phyloP scores from a whole-genome alignment of 192 early-diverging fungal genomes.

The Gamsiella multidivaricata region DNA sequence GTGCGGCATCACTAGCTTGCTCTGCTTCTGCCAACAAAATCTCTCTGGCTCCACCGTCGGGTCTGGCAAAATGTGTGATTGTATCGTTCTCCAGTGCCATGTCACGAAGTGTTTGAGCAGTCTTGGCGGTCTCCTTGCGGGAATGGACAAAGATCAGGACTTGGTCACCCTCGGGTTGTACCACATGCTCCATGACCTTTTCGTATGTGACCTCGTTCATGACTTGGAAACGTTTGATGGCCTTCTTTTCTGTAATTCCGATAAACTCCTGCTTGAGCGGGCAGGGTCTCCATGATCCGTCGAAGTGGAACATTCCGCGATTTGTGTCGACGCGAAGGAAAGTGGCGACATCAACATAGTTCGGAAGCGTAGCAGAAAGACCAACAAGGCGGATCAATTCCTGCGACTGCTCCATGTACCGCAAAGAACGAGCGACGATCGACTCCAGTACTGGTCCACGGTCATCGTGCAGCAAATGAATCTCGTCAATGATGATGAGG shows the following conservation, averaged over 20 bases:
- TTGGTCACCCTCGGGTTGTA: slow-evolving; percentile 79
- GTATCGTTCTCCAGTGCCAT: slow-evolving; percentile 93
- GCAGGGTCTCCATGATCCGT: slow-evolving; percentile 91
- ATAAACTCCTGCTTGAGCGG: slow-evolving; percentile 97
- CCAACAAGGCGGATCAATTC: slow-evolving; percentile 92
- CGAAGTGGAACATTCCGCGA: slow-evolving; percentile 92
- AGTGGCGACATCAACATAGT: slow-evolving; percentile 94
- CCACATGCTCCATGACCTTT: slow-evolving; percentile 89
- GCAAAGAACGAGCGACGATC: slow-evolving; percentile 88
- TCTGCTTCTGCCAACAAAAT: slow-evolving; percentile 84
- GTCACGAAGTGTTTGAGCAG: slow-evolving; percentile 91
- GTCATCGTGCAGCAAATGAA: slow-evolving; percentile 96
- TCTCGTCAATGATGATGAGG: slow-evolving; percentile 96
- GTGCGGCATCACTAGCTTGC: slow-evolving; percentile 82
- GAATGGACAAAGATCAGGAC: slow-evolving; percentile 97
- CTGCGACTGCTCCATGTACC: slow-evolving; percentile 90
- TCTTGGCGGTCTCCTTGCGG: slow-evolving; percentile 96
- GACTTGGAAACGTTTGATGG: slow-evolving; percentile 89
- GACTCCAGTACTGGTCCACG: slow-evolving; percentile 97
- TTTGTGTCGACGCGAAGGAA: slow-evolving; percentile 90
- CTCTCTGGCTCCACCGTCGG: slow-evolving; percentile 88
- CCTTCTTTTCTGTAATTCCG: slow-evolving; percentile 97
- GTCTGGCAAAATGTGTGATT: slow-evolving; percentile 81
- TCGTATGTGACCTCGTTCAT: slow-evolving; percentile 98
- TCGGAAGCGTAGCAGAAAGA: slow-evolving; percentile 93